Evolutionary conservation across 768 basidiomycete species (phyloP), one percentile per base, ranked within the genome.

Genomic region (Asterophora parasitica): DNA sequence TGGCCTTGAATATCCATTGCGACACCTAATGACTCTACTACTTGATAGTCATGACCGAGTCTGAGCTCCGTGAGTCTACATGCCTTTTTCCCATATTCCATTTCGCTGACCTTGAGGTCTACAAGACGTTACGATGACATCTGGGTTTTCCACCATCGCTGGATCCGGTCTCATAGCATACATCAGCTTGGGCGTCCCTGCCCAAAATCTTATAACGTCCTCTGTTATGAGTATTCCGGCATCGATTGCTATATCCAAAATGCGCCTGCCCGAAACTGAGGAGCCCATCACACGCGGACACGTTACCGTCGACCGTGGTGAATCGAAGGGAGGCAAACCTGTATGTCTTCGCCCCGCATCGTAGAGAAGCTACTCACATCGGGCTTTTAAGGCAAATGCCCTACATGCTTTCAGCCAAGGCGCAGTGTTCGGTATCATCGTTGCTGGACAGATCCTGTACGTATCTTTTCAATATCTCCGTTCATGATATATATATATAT

Each of bases 141-240:
- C 88, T 53, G 90, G 88, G 63, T 95, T 95, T 72, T 88, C 91
- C 6, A 93, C 91, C 42, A 95, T 95, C 56, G 85, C 93, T 46
- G 92, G 93, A 35, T 90, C 88, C 30, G 92, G 95, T 10, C 75
- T 96, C 39, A 73, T 78, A 45, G 92, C 89, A 20, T 95, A 94
- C 63, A 86, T 93, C 61, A 70, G 62, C 53, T 71, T 85, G 54
- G 90, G 86, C 32, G 86, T 91, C 27, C 88, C 88, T 7, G 64
- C 88, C 4, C 77, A 85, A 63, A 92, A 88, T 60, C 73, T 92
- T 17, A 73, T 92, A 56, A 93, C 92, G 2, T 85, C 92, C 4
- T 91, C 89, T 7, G 85, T 94, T 49, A 95, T 95, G 92, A 88
- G 85, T 63, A 95, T 96, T 51, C 93, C 93, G 15, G 93, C 92